phyloP scores from a whole-genome alignment of 768 basidiomycete species.

The Termitomyces sp. region DNA sequence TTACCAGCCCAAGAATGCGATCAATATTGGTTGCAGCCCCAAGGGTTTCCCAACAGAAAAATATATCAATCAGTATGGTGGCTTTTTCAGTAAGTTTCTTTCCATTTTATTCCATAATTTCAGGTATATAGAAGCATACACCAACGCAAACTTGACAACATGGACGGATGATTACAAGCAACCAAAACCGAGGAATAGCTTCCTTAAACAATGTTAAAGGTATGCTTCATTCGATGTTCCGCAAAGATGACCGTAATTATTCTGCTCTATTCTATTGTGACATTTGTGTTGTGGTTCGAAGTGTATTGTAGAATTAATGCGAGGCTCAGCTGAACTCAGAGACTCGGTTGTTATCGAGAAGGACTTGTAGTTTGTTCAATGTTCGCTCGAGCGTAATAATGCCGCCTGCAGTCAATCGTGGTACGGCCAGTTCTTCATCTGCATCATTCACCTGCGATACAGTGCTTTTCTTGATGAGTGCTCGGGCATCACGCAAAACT shows the following conservation, averaged over 20 bases:
- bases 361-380: slow-evolving; percentile 53
- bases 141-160: slow-evolving; percentile 74
- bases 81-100: neutral
- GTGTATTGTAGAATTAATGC: neutral
- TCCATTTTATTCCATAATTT: neutral
- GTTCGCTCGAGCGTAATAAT: slow-evolving; percentile 76
- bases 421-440: slow-evolving; percentile 51
- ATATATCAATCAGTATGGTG: slow-evolving; percentile 68
- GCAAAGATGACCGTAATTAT: neutral
- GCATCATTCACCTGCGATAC: slow-evolving; percentile 21
- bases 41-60: slow-evolving; percentile 67
- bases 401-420: slow-evolving; percentile 73
- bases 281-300: neutral
- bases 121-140: slow-evolving; percentile 66
- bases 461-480: slow-evolving; percentile 65
- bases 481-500: slow-evolving; percentile 56
- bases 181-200: slow-evolving; percentile 61
- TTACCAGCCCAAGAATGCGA: slow-evolving; percentile 66
- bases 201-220: slow-evolving; percentile 52
- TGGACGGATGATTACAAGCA: slow-evolving; percentile 64
- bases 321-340: neutral
- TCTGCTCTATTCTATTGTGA: neutral
- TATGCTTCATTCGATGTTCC: neutral
- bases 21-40: slow-evolving; percentile 86
- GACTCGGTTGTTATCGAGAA: slow-evolving; percentile 22